Conservation (phyloP, 129 eudicot genomes). For the Artemisia tridentata region DNA sequence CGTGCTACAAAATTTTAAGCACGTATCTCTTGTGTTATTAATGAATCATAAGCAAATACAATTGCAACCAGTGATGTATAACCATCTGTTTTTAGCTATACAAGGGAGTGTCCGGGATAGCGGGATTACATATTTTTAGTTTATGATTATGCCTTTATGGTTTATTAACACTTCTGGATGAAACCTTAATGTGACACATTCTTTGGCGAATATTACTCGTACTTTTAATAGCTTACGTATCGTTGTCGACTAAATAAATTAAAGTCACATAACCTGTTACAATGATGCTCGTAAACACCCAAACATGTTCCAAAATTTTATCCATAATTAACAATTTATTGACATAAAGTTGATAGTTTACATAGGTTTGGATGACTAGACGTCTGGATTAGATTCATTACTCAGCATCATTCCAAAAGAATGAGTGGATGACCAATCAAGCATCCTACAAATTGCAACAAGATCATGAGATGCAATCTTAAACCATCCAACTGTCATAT, state of each 20-base stretch:
- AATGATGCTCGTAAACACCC: not conserved
- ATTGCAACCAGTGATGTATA: no score
- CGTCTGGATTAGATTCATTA: not conserved
- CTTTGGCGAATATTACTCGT: no score
- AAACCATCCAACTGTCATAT: constrained; percentile 25
- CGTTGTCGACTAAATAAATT: not conserved
- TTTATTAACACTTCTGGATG: no score
- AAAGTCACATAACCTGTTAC: not conserved
- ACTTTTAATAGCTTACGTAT: not conserved
- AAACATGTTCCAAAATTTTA: not conserved
- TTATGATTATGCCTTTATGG: no score
- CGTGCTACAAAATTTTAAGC: no score
- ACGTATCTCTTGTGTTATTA: no score
- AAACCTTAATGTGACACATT: no score
- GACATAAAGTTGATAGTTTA: not conserved
- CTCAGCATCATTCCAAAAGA: constrained; percentile 9
- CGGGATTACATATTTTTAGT: no score
- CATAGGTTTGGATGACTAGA: not conserved
- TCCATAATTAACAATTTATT: not conserved
- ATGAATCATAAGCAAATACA: no score
- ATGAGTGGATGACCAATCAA: constrained; percentile 29
- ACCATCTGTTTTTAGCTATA: no score
- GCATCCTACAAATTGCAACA: constrained; percentile 18
- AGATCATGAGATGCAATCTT: constrained; percentile 26
- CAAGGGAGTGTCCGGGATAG: no score